Base-by-base conservation (phyloP, 176 grass and related monocot species). In the Alopecurus myosuroides region DNA sequence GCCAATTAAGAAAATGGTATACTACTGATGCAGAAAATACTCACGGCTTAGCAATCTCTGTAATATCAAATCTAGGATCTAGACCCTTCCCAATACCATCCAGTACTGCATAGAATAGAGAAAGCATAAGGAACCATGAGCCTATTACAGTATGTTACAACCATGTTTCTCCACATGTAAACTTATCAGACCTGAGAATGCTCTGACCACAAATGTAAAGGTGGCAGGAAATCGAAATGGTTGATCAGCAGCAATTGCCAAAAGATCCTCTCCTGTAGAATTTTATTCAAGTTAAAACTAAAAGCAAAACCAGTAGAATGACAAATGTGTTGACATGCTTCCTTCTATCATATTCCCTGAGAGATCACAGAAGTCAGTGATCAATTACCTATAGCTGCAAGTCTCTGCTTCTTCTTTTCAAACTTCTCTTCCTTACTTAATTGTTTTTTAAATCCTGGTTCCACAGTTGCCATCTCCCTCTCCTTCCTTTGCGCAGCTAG, bases 81-180 rank as follows among this genome's bases (percentile, higher is more conserved):
- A 99, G 93, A 44, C 97, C 97, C 84, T 99, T 99, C 52, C 97
- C 97, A 85, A 99, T 99, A 88, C 97, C 97, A 94, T 99, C 97
- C 76, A 99, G 77, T 70, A 99, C 97, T 99, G 93, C 89, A 89
- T 11, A 81, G 25, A 86, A n/a, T 61, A 23, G 68, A 87, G 39
- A 84, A 33, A 50, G 39, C 53, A 67, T 87, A n/a, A 88, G 62
- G 36, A 77, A n/a, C 79, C 45, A 71, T 60, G 45, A 65, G 77
- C 2, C 75, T 55, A 79, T 60, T 19, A 57, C n/a, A 41, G 50
- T 61, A 84, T 40, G 25, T 66, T 75, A 70, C 64, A 88, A 69
- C 48, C 19, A 83, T 30, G 11, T 51, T 79, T 83, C 49, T 46
- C 23, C 18, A 69, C 31, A 87, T 58, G 30, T 51, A 65, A 29